Percentiles rank a stretch among this genome's conserved stretches.
These are phyloP conservation scores for Kernera saxatilis DNA, from an alignment of 345 rosid genomes.

Conservation along the genomic window DNA sequence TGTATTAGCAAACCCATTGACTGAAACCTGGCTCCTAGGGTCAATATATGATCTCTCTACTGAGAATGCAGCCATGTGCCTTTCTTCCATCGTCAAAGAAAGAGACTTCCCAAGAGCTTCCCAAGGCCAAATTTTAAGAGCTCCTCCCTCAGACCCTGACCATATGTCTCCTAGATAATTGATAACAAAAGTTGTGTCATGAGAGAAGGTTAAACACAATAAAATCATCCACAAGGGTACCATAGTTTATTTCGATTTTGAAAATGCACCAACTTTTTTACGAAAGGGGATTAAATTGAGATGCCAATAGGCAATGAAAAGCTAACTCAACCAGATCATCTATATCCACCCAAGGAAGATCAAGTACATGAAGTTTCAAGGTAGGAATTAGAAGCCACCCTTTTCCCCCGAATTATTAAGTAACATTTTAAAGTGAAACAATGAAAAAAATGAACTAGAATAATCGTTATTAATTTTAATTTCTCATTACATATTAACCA, in stretches of 20 bases:
- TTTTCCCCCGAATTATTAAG: background rate
- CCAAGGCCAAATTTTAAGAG: slow-evolving; percentile 84
- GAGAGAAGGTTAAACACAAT: background rate
- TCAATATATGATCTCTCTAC: slow-evolving; percentile 82
- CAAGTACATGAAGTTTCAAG: background rate
- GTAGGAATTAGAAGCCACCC: background rate
- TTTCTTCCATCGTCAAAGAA: slow-evolving; percentile 49
- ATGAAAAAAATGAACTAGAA: background rate
- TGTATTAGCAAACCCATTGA: slow-evolving; percentile 53
- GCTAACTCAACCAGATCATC: background rate
- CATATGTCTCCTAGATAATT: slow-evolving; percentile 72
- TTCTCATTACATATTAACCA: background rate
- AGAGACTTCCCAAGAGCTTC: slow-evolving; percentile 66
- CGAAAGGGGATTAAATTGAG: background rate
- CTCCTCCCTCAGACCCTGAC: slow-evolving; percentile 93
- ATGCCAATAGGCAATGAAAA: background rate
- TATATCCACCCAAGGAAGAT: background rate
- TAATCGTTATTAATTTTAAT: background rate
- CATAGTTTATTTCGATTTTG: background rate
- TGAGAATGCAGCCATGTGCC: slow-evolving; percentile 53
- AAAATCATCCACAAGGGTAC: background rate
- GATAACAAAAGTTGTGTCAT: background rate
- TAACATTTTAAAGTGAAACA: background rate
- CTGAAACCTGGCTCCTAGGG: slow-evolving; percentile 60
- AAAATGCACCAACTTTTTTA: background rate